Conservation (phyloP, 768 basidiomycete genomes). For the Trametes elegans region DNA sequence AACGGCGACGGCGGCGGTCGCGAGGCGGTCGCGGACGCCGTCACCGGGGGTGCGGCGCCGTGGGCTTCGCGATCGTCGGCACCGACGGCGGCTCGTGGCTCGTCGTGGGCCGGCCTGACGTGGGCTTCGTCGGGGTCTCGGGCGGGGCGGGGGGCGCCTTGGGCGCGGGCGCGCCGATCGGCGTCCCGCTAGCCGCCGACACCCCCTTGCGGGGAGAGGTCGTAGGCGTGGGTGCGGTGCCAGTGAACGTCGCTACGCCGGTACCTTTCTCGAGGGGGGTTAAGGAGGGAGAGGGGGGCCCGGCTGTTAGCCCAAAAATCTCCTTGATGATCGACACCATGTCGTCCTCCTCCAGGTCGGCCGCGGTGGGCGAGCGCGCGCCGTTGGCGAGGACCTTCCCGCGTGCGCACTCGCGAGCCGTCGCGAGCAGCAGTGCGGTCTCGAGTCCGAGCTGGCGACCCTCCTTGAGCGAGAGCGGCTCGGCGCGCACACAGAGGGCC, state of each 20-base stretch:
- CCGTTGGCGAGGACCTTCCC: slow-evolving; percentile 33
- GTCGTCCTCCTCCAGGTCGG: slow-evolving; percentile 27
- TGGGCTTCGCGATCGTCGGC: slow-evolving; percentile 9
- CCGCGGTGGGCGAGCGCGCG: slow-evolving; percentile 27
- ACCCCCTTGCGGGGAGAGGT: slow-evolving; percentile 15
- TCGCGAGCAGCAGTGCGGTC: slow-evolving; percentile 49
- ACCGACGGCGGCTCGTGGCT: not conserved
- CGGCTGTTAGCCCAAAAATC: slow-evolving; percentile 31
- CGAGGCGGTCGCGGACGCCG: slow-evolving; percentile 2
- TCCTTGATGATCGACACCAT: slow-evolving; percentile 31
- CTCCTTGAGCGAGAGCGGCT: slow-evolving; percentile 52
- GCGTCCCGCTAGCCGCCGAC: not conserved
- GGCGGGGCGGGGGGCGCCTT: slow-evolving; percentile 2
- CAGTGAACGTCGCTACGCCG: slow-evolving; percentile 14
- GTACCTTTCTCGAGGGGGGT: slow-evolving; percentile 18
- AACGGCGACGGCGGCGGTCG: slow-evolving; percentile 4
- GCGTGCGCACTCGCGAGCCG: slow-evolving; percentile 48
- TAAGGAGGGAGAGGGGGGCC: slow-evolving; percentile 24
- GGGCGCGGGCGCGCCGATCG: not conserved
- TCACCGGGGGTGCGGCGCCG: slow-evolving; percentile 5
- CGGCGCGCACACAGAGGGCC: slow-evolving; percentile 47
- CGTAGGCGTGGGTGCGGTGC: slow-evolving; percentile 8
- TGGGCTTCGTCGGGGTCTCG: slow-evolving; percentile 7
- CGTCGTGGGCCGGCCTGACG: not conserved
- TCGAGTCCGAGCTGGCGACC: slow-evolving; percentile 56